These are phyloP conservation scores for Trichaptum fuscoviolaceum DNA, from an alignment of 768 basidiomycete species.

Conservation along the genomic window DNA sequence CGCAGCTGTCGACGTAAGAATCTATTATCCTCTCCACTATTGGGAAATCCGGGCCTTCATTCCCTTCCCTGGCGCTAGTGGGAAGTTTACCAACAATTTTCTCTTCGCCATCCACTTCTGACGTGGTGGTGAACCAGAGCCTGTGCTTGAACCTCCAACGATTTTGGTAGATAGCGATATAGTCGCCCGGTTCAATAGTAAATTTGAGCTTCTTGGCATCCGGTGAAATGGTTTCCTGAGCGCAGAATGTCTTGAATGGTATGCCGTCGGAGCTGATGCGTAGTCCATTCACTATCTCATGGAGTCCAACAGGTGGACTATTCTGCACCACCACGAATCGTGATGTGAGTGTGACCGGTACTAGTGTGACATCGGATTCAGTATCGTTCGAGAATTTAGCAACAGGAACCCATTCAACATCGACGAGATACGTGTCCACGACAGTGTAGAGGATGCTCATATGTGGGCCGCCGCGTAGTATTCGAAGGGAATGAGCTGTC, in stretches of 20 bases:
- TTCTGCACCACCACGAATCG: neutral
- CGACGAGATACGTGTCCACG: neutral
- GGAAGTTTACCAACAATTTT: neutral
- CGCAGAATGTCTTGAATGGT: neutral
- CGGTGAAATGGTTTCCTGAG: neutral
- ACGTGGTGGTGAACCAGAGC: neutral
- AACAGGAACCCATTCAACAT: neutral
- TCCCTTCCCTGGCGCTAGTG: neutral
- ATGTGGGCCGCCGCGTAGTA: neutral
- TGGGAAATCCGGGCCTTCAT: neutral
- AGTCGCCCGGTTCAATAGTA: neutral
- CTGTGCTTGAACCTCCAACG: neutral
- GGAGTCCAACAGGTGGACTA: neutral
- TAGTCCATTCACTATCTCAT: neutral
- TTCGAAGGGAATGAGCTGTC: neutral
- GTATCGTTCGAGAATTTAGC: neutral
- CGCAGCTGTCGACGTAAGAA: too few relatives aligned
- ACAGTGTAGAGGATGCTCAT: neutral
- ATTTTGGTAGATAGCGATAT: neutral
- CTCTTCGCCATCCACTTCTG: neutral
- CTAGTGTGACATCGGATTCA: neutral
- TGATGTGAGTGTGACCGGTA: neutral
- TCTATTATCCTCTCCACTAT: neutral
- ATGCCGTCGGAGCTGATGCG: neutral
- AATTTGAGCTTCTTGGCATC: neutral